Base-by-base conservation (phyloP, 495 filamentous ascomycete species). In the Penicillium taxi region DNA sequence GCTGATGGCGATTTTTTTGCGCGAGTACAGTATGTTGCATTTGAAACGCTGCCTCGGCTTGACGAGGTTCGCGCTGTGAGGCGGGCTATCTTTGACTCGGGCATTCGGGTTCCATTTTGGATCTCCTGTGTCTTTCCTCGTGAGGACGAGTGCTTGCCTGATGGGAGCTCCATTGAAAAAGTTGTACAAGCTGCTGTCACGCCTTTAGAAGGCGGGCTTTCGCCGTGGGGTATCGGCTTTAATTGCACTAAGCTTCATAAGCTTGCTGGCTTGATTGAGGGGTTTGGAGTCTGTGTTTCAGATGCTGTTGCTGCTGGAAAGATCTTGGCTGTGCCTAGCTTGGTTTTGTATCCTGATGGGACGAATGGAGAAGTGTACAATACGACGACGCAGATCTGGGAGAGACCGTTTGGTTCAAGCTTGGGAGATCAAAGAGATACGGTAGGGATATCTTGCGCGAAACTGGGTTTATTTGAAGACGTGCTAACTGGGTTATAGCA, bases 321-420 rank as follows among this genome's bases (percentile, higher is more conserved):
- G 39, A 23, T 49, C 1, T 48, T 67, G 26, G 46, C 45, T 15
- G 42, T 52, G 5, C 78, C 78, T 5, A 60, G 48, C 38, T 48
- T 84, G 35, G 73, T 83, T 26, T 38, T 81, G 29, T 84, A 82
- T 56, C 80, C 80, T 5, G 80, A 84, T 58, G 78, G 78, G 1
- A 80, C 80, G 11, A 73, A 75, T 25, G 78, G 78, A 2, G 73
- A 80, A 56, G 63, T 73, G 6, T 84, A 84, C 51, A 72, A 84
- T 50, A 74, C 77, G 5, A 53, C 46, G 1, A 77, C 71, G 4
- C 70, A 80, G 54, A 56, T 50, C 40, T 84, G 80, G 79, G 70
- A 65, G 50, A 52, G 56, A 36, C 59, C 58, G 2, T 42, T 24
- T 13, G 42, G 22, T 1, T 8, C 13, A 19, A 24, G 20, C 24